Evolutionary conservation across 1,139 yeast species (phyloP), one percentile per base, ranked within the genome.

Genomic region (Sugiyamaella castrensis): DNA sequence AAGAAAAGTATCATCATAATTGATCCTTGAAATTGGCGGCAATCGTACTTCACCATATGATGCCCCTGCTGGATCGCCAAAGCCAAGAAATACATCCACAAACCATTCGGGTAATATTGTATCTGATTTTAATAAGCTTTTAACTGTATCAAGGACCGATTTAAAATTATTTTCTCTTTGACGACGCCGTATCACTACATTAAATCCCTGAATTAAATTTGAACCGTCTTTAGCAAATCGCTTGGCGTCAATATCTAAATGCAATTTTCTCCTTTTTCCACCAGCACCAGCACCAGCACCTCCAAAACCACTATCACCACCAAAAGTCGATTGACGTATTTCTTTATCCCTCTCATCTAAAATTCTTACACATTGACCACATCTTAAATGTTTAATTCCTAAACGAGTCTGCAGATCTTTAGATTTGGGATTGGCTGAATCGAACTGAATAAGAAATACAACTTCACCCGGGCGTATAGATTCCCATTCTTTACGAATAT

Each of bases 91-190:
- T 10, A 59, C 54, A 35, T 71, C 73, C 24, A 58, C 45, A 0
- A 73, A 48, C 75, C 75, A 74, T 1, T 59, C 59, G 0, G 76
- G 76, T 2, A 71, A 40, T 4, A 39, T 34, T 24, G 51, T 32
- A 8, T 52, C 51, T 8, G 50, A 40, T 8, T 40, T 13, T n/a
- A 51, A 32, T n/a, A 61, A 39, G 1, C 36, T 40, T 37, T 55
- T 54, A 16, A 63, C 41, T 16, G 55, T 59, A 13, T 54, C 52
- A 8, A 66, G 49, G 10, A 65, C 49, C 5, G 60, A 40, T 34
- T 56, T 50, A 52, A 63, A 62, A 40, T 55, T 57, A 42, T 53
- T 55, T 32, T 55, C 66, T 10, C 51, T 53, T 26, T 46, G 48
- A 10, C 53, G 50, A 2, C 65, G 53, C 31, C 66, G 51, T 13